Percentiles rank a stretch among this genome's conserved stretches.
Evolutionary conservation across 1,284 basidiomycete species (phyloP).

Genomic region (Meripilus lineatus): DNA sequence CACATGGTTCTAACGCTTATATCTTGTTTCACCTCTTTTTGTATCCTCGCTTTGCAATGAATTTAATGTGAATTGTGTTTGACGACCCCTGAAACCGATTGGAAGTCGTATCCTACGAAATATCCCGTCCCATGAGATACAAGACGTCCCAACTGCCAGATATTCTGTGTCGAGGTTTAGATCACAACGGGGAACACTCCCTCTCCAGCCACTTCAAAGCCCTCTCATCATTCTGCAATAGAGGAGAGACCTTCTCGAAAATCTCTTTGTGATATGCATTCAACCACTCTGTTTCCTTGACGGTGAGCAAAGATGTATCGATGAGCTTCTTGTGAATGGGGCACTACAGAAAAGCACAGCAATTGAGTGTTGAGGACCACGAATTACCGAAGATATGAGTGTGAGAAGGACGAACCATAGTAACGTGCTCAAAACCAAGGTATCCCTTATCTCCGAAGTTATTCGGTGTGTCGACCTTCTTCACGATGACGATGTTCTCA

Average conservation of each 20-base stretch:
- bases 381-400: slow-evolving; percentile 7
- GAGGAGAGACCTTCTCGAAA: slow-evolving; percentile 70
- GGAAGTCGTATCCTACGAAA: not conserved
- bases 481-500: slow-evolving; percentile 83
- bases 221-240: slow-evolving; percentile 65
- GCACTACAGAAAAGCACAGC: slow-evolving; percentile 42
- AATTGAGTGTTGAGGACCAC: not conserved
- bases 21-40: too few species aligned
- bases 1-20: too few species aligned
- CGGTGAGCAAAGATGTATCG: slow-evolving; percentile 59
- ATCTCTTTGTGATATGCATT: slow-evolving; percentile 84
- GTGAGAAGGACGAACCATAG: slow-evolving; percentile 49
- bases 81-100: not conserved
- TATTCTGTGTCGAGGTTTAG: too few species aligned
- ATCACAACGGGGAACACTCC: slow-evolving; percentile 57
- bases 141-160: not conserved
- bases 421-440: slow-evolving; percentile 81
- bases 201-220: slow-evolving; percentile 79
- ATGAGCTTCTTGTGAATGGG: slow-evolving; percentile 89
- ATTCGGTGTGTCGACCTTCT: slow-evolving; percentile 67
- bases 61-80: not conserved
- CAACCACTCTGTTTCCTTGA: slow-evolving; percentile 76
- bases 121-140: not conserved
- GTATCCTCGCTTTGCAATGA: too few species aligned
- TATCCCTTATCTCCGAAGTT: slow-evolving; percentile 86